Evolutionary conservation across 2,329 filamentous ascomycete species (phyloP), one percentile per base, ranked within the genome.

Genomic region (Seiridium unicorne): DNA sequence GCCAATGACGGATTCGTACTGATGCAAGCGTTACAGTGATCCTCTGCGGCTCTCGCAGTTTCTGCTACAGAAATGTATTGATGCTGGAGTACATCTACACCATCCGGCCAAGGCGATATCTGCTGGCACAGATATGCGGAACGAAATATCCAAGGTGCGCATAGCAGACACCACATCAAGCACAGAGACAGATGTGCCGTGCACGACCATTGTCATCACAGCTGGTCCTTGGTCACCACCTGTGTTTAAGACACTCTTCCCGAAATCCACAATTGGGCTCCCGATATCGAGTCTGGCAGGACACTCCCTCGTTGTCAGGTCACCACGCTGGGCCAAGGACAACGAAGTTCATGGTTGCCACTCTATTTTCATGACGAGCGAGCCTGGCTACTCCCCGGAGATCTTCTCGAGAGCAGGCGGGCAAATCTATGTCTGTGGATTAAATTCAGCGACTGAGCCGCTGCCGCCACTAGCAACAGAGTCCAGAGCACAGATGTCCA

Each of bases 361-460:
- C 70, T 87, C 90, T 1, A 74, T 94, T 3, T 93, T 91, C 68
- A 86, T 86, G 3, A 84, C 83, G 3, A 80, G 85, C 60, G 34
- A 59, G 10, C 61, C 64, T 6, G 65, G 80, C 0, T 92, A 89
- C 72, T 86, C 85, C 3, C 89, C 90, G 0, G 91, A 93, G 72
- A 78, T 91, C 9, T 92, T 91, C 72, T 86, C 86, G 1, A 80
- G 91, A 9, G 68, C 83, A 3, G 85, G 85, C 7, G 88, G 86
- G 1, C 84, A 91, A 59, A 84, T 94, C 26, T 94, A 91, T 72
- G 76, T 94, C 40, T 89, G 88, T 0, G 91, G 91, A 0, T 71
- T 93, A 44, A 93, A 94, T 69, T 84, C 81, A 42, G 75, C 82
- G 0, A 71, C 69, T 1, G 80, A 90, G 4, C 81, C 84, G 0